Percentiles rank a stretch among this genome's conserved stretches.
Evolutionary conservation across 148 eudicot species (phyloP).

Genomic region (Fagopyrum tataricum): DNA sequence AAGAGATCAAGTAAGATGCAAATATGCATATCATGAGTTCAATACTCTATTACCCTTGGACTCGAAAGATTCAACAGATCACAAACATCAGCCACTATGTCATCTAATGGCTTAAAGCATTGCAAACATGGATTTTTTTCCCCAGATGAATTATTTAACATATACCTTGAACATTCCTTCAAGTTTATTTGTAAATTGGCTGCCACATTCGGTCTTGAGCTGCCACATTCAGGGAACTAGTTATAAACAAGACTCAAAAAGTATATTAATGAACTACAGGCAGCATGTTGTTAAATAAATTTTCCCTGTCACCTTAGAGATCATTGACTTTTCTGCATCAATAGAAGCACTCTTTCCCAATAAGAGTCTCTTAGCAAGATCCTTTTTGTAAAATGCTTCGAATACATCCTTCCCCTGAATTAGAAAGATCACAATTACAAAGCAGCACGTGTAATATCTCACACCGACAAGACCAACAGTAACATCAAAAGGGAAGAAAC

Average conservation of each 20-base stretch:
- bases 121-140: neutral
- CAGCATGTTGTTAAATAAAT: neutral
- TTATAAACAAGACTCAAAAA: conserved; percentile 11
- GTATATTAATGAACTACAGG: neutral
- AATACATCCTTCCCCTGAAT: conserved; percentile 95
- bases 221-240: conserved; percentile 31
- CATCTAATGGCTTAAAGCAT: neutral
- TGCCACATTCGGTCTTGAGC: conserved; percentile 97
- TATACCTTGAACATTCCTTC: conserved; percentile 99
- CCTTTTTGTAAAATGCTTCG: conserved; percentile 97
- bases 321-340: conserved; percentile 99
- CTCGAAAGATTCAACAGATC: neutral
- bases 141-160: neutral
- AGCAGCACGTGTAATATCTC: neutral
- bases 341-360: conserved; percentile 97
- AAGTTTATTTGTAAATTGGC: conserved; percentile 96
- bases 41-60: neutral
- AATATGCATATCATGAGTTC: neutral
- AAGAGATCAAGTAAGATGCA: neutral
- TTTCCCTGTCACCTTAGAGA: conserved; percentile 56
- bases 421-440: neutral
- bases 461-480: neutral
- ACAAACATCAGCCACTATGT: neutral
- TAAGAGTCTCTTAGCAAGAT: conserved; percentile 91
- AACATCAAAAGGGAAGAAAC: neutral